Percentiles rank a stretch among this genome's conserved stretches.
These are phyloP conservation scores for Penicillium macrosclerotiorum DNA, from an alignment of 495 filamentous ascomycete species.

Conservation along the genomic window DNA sequence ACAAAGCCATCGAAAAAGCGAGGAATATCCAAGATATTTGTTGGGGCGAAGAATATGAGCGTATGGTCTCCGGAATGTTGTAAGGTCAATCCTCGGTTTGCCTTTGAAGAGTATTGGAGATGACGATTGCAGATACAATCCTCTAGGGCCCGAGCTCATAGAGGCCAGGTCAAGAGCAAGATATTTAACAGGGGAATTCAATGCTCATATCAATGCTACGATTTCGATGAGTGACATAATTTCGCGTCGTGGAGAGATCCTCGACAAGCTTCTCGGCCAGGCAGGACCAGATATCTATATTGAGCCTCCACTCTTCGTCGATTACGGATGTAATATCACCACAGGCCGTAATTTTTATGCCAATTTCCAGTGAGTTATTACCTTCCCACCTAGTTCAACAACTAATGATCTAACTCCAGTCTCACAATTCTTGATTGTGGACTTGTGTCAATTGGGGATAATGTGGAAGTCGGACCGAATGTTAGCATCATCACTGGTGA, in stretches of 20 bases:
- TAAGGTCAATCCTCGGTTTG: constrained; percentile 12
- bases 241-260: background rate
- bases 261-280: constrained; percentile 2
- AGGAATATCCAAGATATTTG: background rate
- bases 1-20: background rate
- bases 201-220: background rate
- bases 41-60: constrained; percentile 42
- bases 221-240: background rate
- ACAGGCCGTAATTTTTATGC: constrained; percentile 42
- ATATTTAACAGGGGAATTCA: background rate
- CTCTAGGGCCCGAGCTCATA: constrained; percentile 3
- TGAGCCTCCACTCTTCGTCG: constrained; percentile 6
- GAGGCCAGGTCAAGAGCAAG: constrained; percentile 9
- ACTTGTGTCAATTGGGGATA: constrained; percentile 43
- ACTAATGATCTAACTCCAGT: constrained; percentile 9
- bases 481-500: constrained; percentile 45
- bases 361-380: constrained; percentile 42
- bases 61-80: constrained; percentile 53
- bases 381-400: background rate
- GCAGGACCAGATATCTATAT: constrained; percentile 1
- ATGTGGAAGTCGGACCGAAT: constrained; percentile 42
- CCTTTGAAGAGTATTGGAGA: too few species aligned
- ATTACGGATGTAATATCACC: constrained; percentile 4
- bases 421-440: constrained; percentile 44
- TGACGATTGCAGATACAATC: background rate